phyloP scores from a whole-genome alignment of 2,329 filamentous ascomycete species.

The Plectosphaerella sp. region DNA sequence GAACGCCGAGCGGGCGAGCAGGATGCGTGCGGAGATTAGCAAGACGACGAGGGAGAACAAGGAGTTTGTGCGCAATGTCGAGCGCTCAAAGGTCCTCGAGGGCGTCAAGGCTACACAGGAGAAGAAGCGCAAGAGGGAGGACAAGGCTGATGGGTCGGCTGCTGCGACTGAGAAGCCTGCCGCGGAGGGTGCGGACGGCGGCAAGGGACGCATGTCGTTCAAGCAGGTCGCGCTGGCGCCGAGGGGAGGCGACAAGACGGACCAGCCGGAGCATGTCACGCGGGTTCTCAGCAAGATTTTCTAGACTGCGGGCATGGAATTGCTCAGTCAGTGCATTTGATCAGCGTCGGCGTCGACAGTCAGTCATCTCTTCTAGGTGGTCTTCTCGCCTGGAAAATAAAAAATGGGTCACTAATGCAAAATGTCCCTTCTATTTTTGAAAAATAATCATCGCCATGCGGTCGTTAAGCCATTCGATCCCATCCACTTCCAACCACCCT shows the following conservation, averaged over 20 bases:
- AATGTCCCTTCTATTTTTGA: background rate
- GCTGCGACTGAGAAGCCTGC: slow-evolving; percentile 13
- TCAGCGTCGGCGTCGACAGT: background rate
- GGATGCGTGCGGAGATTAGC: slow-evolving; percentile 73
- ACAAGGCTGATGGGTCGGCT: slow-evolving; percentile 14
- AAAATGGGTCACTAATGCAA: background rate
- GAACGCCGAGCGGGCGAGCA: slow-evolving; percentile 71
- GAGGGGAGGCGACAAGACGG: slow-evolving; percentile 36
- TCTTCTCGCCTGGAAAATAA: background rate
- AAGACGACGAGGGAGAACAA: slow-evolving; percentile 76
- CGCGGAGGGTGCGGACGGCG: slow-evolving; percentile 12
- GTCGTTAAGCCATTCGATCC: background rate
- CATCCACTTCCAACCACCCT: background rate
- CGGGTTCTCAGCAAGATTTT: slow-evolving; percentile 64
- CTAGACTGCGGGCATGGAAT: slow-evolving; percentile 19
- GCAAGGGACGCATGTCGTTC: slow-evolving; percentile 49
- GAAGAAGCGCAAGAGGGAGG: slow-evolving; percentile 32
- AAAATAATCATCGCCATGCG: background rate
- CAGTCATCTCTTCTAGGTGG: background rate
- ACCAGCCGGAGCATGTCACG: slow-evolving; percentile 52
- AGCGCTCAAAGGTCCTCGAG: slow-evolving; percentile 74
- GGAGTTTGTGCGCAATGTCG: slow-evolving; percentile 73
- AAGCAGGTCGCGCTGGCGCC: slow-evolving; percentile 59
- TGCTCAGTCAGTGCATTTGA: background rate
- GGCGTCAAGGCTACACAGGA: slow-evolving; percentile 63